Percentiles rank a stretch among this genome's conserved stretches.
Evolutionary conservation across 139 green algal genomes (phyloP).

Genomic region (Asterochloris sp.): DNA sequence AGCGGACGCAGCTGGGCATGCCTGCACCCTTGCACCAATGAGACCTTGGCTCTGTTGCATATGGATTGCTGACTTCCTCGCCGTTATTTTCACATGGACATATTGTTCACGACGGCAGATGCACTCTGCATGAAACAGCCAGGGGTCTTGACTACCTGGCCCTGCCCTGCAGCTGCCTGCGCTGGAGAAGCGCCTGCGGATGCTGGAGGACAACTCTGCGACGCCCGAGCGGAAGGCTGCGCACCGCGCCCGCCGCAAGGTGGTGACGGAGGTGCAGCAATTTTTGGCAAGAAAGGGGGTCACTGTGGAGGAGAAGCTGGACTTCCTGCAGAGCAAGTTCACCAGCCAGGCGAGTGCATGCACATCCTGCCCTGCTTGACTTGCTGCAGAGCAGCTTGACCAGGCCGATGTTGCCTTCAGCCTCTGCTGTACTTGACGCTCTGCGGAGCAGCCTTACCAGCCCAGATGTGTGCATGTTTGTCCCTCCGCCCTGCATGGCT

Average conservation of each 20-base stretch:
- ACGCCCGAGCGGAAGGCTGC: conserved; percentile 10
- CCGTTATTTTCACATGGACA: no score
- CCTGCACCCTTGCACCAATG: no score
- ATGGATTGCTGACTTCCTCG: no score
- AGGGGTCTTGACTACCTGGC: not conserved
- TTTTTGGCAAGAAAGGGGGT: conserved; percentile 23
- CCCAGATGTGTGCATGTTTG: no score
- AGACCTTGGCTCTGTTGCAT: no score
- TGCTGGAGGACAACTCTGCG: conserved; percentile 3
- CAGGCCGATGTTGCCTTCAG: not conserved
- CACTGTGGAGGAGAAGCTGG: conserved; percentile 30
- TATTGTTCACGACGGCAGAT: not conserved
- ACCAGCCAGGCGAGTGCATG: conserved; percentile 24
- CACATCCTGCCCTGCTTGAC: not conserved
- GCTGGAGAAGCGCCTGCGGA: not conserved
- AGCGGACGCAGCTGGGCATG: no score
- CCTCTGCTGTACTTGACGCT: not conserved
- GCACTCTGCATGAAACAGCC: not conserved
- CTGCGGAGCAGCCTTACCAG: not conserved
- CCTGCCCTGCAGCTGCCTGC: not conserved
- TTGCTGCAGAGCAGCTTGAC: not conserved
- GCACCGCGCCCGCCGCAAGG: conserved; percentile 28
- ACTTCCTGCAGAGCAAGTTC: conserved; percentile 34
- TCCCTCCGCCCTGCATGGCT: no score
- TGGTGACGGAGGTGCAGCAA: conserved; percentile 35